Percentiles rank a stretch among this genome's conserved stretches.
Conservation (phyloP, 2,329 filamentous ascomycete species). For the Aspergillus caelatus region DNA sequence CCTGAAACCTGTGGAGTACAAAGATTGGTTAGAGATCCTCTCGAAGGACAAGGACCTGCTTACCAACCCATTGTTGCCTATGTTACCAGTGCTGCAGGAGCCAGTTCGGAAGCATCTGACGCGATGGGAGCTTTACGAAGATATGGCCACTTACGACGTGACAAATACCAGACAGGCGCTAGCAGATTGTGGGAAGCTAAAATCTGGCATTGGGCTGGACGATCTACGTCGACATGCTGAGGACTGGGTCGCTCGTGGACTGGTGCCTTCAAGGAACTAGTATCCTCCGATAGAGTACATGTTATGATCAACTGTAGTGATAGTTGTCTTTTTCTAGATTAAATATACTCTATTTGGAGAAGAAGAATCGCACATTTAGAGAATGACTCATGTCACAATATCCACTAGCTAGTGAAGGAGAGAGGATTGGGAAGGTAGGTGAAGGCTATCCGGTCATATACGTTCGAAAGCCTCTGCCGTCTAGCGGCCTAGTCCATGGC, state of each 20-base stretch:
- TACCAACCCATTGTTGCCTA: background rate
- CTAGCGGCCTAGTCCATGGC: no score
- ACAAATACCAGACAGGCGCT: background rate
- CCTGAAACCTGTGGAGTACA: background rate
- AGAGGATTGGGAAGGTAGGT: no score
- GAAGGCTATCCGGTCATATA: no score
- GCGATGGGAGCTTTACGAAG: slow-evolving; percentile 4
- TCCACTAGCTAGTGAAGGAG: no score
- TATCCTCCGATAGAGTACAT: no score
- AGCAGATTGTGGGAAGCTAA: background rate
- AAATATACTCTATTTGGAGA: no score
- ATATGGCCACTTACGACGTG: background rate
- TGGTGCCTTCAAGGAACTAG: background rate
- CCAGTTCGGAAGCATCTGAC: background rate
- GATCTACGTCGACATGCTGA: background rate
- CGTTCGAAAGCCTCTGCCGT: no score
- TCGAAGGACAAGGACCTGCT: background rate
- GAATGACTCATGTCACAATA: no score
- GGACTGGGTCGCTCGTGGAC: background rate
- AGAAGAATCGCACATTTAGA: no score
- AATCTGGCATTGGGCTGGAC: background rate
- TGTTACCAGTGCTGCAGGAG: slow-evolving; percentile 1
- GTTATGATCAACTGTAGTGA: no score
- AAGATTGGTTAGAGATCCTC: background rate
- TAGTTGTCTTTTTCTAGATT: no score